Conservation (phyloP, 176 grass and related monocot genomes). For the Thalia dealbata region DNA sequence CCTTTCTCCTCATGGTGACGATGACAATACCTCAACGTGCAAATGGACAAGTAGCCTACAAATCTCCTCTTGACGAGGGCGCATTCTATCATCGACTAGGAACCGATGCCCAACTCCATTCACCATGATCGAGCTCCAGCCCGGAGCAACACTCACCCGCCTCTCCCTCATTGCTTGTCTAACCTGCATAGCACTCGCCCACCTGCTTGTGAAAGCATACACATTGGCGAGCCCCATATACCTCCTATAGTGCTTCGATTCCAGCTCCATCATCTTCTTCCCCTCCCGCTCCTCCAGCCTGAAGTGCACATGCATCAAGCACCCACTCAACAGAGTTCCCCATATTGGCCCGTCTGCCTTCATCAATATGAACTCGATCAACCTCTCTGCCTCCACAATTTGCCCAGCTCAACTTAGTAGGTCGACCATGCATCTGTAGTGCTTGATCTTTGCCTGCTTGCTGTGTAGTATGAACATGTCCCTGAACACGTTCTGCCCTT, state of each 20-base stretch:
- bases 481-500: conserved; percentile 1
- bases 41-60: too few species aligned
- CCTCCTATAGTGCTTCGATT: conserved; percentile 1
- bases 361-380: conserved; percentile 4
- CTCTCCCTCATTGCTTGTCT: conserved; percentile 1
- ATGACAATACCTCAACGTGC: too few species aligned
- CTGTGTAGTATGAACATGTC: background rate
- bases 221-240: conserved; percentile 12
- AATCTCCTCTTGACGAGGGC: too few species aligned
- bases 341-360: conserved; percentile 4
- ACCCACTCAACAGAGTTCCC: conserved; percentile 11
- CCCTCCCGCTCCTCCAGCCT: background rate
- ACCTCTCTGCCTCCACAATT: background rate
- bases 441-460: background rate
- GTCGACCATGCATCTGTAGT: conserved; percentile 13
- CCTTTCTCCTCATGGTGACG: too few species aligned
- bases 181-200: conserved; percentile 1
- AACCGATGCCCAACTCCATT: background rate
- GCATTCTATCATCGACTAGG: background rate
- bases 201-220: conserved; percentile 2
- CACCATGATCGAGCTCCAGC: conserved; percentile 4
- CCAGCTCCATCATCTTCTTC: background rate
- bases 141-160: background rate
- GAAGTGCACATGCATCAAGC: background rate
- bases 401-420: conserved; percentile 9